These are phyloP conservation scores for Botryotinia narcissicola DNA, from an alignment of 2,329 filamentous ascomycete species.

Conservation along the genomic window DNA sequence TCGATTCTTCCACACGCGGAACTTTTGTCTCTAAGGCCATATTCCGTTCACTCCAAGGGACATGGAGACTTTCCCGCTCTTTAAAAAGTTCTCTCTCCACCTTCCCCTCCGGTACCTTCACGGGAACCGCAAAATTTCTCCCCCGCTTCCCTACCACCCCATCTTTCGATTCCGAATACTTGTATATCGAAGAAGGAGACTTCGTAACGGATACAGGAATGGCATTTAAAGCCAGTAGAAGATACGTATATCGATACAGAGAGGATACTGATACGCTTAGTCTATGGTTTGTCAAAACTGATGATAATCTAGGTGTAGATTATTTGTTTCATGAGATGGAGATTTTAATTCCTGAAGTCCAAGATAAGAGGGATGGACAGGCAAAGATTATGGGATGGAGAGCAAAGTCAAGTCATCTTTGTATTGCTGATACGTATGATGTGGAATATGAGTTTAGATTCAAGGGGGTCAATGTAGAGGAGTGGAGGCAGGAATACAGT, in stretches of 20 bases:
- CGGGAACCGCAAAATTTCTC: conserved; percentile 63
- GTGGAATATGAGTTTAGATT: conserved; percentile 67
- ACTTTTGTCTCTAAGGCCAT: conserved; percentile 62
- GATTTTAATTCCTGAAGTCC: conserved; percentile 47
- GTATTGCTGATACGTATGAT: conserved; percentile 69
- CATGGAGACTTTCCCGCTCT: conserved; percentile 62
- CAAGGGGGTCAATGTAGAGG: conserved; percentile 52
- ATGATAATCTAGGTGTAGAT: conserved; percentile 57
- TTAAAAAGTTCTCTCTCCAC: conserved; percentile 53
- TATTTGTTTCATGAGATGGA: conserved; percentile 75
- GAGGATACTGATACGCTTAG: conserved; percentile 58
- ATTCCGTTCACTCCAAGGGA: conserved; percentile 68
- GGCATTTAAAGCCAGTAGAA: conserved; percentile 48
- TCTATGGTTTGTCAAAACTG: conserved; percentile 70
- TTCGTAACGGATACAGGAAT: conserved; percentile 53
- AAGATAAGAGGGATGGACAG: background rate
- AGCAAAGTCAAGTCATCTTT: conserved; percentile 67
- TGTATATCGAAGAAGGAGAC: conserved; percentile 66
- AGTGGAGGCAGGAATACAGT: conserved; percentile 61
- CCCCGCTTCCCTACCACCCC: conserved; percentile 56
- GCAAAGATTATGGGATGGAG: conserved; percentile 8
- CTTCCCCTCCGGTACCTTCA: conserved; percentile 63
- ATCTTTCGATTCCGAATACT: conserved; percentile 51
- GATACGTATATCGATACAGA: conserved; percentile 72
- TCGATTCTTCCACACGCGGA: conserved; percentile 35